A percentile compares a stretch with the other conserved stretches of the same genome.
These are phyloP conservation scores for Talaromyces amestolkiae DNA, from an alignment of 2,329 filamentous ascomycete species.

Conservation along the genomic window DNA sequence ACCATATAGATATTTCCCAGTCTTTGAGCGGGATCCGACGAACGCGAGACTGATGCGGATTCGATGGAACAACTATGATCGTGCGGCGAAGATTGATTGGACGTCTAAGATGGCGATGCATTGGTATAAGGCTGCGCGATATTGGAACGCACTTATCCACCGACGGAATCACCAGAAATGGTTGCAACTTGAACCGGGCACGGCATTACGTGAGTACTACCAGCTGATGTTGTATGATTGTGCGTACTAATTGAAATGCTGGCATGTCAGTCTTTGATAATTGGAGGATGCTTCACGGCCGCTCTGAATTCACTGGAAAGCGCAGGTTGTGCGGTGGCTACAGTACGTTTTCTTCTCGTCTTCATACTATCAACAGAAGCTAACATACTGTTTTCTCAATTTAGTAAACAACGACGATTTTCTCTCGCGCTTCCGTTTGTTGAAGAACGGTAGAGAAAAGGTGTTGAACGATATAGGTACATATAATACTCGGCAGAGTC, in stretches of 20 bases:
- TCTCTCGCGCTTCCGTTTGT: slow-evolving; percentile 70
- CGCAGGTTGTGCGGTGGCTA: slow-evolving; percentile 90
- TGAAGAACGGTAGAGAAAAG: slow-evolving; percentile 55
- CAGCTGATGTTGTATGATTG: background rate
- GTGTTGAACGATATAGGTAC: slow-evolving; percentile 35
- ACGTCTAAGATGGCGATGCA: slow-evolving; percentile 47
- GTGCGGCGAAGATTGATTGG: slow-evolving; percentile 65
- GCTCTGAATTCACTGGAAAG: slow-evolving; percentile 77
- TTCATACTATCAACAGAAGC: too few species aligned
- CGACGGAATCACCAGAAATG: slow-evolving; percentile 59
- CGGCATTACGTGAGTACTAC: slow-evolving; percentile 63
- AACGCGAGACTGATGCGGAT: slow-evolving; percentile 59
- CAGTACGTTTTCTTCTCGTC: slow-evolving; percentile 55
- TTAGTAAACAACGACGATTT: slow-evolving; percentile 75
- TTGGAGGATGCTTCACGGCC: slow-evolving; percentile 87
- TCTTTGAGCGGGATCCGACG: slow-evolving; percentile 61
- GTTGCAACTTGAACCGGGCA: slow-evolving; percentile 78
- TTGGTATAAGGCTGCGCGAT: slow-evolving; percentile 80
- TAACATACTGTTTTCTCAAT: too few species aligned
- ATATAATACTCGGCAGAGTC: background rate
- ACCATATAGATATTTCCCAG: slow-evolving; percentile 67
- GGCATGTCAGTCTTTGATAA: slow-evolving; percentile 81
- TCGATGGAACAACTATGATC: slow-evolving; percentile 91
- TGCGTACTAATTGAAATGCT: background rate
- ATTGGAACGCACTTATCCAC: slow-evolving; percentile 69